Percentiles rank a stretch among this genome's conserved stretches.
Conservation (phyloP, 768 basidiomycete species). For the Boletus bicolor region DNA sequence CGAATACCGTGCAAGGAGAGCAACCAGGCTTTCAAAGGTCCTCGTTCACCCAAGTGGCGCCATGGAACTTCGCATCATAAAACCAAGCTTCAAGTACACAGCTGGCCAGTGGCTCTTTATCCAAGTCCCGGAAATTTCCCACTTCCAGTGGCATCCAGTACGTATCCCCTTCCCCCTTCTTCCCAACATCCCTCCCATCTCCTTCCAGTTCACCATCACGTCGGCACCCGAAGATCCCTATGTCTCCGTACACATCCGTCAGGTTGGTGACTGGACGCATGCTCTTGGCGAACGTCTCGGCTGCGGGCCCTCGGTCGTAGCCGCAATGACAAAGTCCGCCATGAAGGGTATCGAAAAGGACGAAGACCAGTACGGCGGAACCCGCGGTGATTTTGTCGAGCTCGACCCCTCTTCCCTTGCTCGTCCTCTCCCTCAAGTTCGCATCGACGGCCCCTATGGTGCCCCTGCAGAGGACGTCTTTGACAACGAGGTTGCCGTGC, state of each 20-base stretch:
- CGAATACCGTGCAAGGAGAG: constrained; percentile 73
- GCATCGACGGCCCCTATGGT: constrained; percentile 91
- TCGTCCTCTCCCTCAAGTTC: constrained; percentile 60
- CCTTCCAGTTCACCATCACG: constrained; percentile 83
- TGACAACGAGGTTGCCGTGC: constrained; percentile 79
- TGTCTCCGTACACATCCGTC: constrained; percentile 88
- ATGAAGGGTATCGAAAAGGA: constrained; percentile 75
- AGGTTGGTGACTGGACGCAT: constrained; percentile 87
- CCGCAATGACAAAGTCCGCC: constrained; percentile 72
- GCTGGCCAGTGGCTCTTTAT: constrained; percentile 92
- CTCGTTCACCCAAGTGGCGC: constrained; percentile 88
- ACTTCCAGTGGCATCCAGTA: constrained; percentile 93
- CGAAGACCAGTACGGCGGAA: constrained; percentile 37
- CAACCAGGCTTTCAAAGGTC: constrained; percentile 80
- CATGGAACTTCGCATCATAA: constrained; percentile 91
- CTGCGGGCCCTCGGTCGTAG: constrained; percentile 72
- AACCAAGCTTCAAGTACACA: constrained; percentile 89
- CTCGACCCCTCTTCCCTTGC: constrained; percentile 52
- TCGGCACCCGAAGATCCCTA: constrained; percentile 94
- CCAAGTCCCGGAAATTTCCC: constrained; percentile 82
- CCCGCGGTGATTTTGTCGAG: constrained; percentile 80
- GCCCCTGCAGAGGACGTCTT: constrained; percentile 93
- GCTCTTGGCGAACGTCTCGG: constrained; percentile 85
- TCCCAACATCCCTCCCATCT: not conserved
- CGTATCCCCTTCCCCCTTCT: constrained; percentile 29